Conservation (phyloP, 106 monocot genomes). For the Dioscorea dumetorum region DNA sequence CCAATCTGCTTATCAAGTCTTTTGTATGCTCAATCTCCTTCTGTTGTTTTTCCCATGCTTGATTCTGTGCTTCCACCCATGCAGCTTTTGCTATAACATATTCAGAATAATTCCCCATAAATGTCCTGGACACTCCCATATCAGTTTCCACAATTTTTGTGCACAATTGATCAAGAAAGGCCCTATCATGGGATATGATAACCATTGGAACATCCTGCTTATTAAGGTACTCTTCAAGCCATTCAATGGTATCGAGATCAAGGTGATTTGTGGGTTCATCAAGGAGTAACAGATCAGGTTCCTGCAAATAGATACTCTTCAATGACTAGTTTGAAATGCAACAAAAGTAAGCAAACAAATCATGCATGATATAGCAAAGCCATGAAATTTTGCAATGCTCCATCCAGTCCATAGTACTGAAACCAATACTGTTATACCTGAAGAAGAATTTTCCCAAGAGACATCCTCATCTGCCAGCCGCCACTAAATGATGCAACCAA, state of each 20-base stretch:
- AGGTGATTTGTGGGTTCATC: slow-evolving; percentile 99
- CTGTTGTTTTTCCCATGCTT: slow-evolving; percentile 98
- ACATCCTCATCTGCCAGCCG: slow-evolving; percentile 99
- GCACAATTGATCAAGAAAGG: slow-evolving; percentile 89
- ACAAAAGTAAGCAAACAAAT: too few relatives aligned
- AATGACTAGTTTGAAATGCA: too few relatives aligned
- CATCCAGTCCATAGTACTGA: too few relatives aligned
- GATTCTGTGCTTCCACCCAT: slow-evolving; percentile 76
- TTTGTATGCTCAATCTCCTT: slow-evolving; percentile 94
- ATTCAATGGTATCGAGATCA: slow-evolving; percentile 98
- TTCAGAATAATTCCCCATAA: slow-evolving; percentile 84
- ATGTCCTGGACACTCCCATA: slow-evolving; percentile 90
- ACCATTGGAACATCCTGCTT: slow-evolving; percentile 97
- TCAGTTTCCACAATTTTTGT: slow-evolving; percentile 98
- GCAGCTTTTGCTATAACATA: slow-evolving; percentile 72
- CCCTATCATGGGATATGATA: slow-evolving; percentile 95
- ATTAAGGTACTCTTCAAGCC: slow-evolving; percentile 85
- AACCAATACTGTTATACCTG: slow-evolving; percentile 43
- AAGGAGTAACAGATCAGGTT: slow-evolving; percentile 95
- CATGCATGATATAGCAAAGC: too few relatives aligned
- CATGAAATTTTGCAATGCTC: too few relatives aligned
- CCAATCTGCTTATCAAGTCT: slow-evolving; percentile 85
- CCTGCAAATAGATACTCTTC: slow-evolving; percentile 29
- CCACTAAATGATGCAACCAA: slow-evolving; percentile 92
- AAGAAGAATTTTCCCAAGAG: slow-evolving; percentile 92